Conservation (phyloP, 2,329 filamentous ascomycete genomes). For the Penicillium sp. region DNA sequence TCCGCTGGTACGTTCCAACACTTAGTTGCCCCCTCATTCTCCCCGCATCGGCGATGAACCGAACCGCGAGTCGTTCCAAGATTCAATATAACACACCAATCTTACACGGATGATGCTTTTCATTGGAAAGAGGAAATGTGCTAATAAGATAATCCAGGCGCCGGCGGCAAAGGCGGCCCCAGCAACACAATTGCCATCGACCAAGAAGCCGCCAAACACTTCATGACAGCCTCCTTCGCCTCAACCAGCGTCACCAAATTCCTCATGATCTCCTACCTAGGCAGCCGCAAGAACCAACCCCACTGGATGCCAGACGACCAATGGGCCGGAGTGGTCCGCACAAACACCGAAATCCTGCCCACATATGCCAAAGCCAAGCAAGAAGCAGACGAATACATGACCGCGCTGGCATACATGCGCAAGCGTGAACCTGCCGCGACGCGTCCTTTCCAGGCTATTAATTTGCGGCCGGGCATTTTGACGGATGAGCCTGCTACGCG, state of each 20-base stretch:
- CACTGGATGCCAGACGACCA: slow-evolving; percentile 59
- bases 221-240: slow-evolving; percentile 56
- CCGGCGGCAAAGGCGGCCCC: slow-evolving; percentile 61
- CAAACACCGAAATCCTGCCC: slow-evolving; percentile 57
- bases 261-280: slow-evolving; percentile 61
- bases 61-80: not conserved
- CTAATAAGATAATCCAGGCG: slow-evolving; percentile 46
- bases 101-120: not conserved
- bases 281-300: slow-evolving; percentile 55
- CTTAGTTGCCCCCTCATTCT: slow-evolving; percentile 21
- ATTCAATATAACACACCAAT: not conserved
- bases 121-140: not conserved
- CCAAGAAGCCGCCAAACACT: slow-evolving; percentile 61
- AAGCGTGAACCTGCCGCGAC: slow-evolving; percentile 28
- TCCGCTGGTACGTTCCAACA: slow-evolving; percentile 50
- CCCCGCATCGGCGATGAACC: not conserved
- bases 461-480: slow-evolving; percentile 58
- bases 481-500: slow-evolving; percentile 55
- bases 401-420: slow-evolving; percentile 50
- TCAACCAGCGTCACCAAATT: slow-evolving; percentile 58
- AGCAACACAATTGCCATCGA: slow-evolving; percentile 59
- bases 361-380: slow-evolving; percentile 62
- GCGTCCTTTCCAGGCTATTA: slow-evolving; percentile 55
- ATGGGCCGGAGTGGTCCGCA: slow-evolving; percentile 53
- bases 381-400: slow-evolving; percentile 62